Base-by-base conservation (phyloP, 495 filamentous ascomycete species). In the Neohortaea acidophila region DNA sequence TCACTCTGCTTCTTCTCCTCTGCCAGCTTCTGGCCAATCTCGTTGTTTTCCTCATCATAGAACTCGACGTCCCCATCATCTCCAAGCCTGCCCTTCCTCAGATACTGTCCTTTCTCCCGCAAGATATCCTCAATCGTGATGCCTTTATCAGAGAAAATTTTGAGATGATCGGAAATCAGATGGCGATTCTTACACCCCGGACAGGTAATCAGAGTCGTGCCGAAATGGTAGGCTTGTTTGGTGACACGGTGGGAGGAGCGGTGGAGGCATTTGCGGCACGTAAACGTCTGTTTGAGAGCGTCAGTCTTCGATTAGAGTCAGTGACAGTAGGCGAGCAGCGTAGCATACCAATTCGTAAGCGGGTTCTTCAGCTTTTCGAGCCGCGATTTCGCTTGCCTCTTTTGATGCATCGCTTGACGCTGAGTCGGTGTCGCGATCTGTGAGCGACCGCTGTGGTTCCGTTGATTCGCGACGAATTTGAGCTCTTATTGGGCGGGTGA, bases 221-320 rank as follows among this genome's bases (percentile, higher is more conserved):
- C 89, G 18, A 75, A 61, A 56, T 94, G 84, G 55, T 94, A 99
- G 11, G 81, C 89, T 44, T 93, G 89, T 59, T 94, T 94, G 17
- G 79, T 79, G 41, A 99, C 64, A 8, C 58, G 64, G 54, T 96
- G 89, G 2, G 69, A 60, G 4, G 81, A 86, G 21, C 91, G 76
- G 4, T 66, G 52, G 8, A 56, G 57, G 64, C 89, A 99, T 17
- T 84, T 84, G 14, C 32, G 23, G 70, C 89, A 99, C 44, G 91
- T 99, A 55, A 99, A 94, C 9, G 72, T 77, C 36, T 38, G 15
- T 29, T 18, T 11, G 7, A 8, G n/a, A n/a, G n/a, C n/a, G n/a
- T n/a, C n/a, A n/a, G n/a, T n/a, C n/a, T n/a, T n/a, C n/a, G n/a
- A 30, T 30, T 4, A 12, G 17, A 4, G 28, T 30, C 11, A 30